Conservation (phyloP, 2,329 filamentous ascomycete genomes). For the Ascochyta viciae-villosae region DNA sequence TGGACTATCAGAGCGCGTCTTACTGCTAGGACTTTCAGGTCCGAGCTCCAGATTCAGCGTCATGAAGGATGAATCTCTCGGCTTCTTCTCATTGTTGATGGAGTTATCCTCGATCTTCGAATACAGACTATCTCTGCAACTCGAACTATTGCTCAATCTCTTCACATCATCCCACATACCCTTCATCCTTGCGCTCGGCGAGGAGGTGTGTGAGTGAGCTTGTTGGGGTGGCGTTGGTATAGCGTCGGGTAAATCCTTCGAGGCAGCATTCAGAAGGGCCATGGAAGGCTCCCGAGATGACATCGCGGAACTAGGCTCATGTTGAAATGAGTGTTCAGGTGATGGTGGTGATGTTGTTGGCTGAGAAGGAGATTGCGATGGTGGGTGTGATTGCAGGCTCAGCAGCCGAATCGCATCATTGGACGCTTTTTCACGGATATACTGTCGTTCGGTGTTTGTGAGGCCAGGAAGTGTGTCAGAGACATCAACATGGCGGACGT, state of each 20-base stretch:
- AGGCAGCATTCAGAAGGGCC: constrained; percentile 33
- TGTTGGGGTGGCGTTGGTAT: constrained; percentile 32
- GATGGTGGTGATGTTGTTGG: constrained; percentile 22
- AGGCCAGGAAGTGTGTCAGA: constrained; percentile 38
- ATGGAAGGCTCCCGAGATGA: constrained; percentile 27
- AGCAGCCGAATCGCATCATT: constrained; percentile 37
- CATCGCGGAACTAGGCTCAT: constrained; percentile 15
- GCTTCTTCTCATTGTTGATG: not conserved
- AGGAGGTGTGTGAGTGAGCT: constrained; percentile 24
- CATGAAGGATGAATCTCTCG: constrained; percentile 14
- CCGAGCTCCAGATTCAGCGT: constrained; percentile 31
- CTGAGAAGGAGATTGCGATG: constrained; percentile 22
- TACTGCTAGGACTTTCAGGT: constrained; percentile 2
- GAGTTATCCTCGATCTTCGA: constrained; percentile 16
- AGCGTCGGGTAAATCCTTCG: constrained; percentile 28
- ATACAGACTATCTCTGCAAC: constrained; percentile 23
- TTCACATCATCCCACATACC: constrained; percentile 31
- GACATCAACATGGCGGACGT: constrained; percentile 41
- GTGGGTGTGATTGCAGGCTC: constrained; percentile 24
- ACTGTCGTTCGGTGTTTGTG: constrained; percentile 34
- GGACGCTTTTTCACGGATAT: constrained; percentile 42
- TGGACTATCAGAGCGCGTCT: constrained; percentile 13
- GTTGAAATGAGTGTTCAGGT: constrained; percentile 17
- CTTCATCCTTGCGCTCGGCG: constrained; percentile 35
- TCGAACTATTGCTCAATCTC: constrained; percentile 20